Conservation (phyloP, 345 rosid genomes). For the Conringia planisiliqua region DNA sequence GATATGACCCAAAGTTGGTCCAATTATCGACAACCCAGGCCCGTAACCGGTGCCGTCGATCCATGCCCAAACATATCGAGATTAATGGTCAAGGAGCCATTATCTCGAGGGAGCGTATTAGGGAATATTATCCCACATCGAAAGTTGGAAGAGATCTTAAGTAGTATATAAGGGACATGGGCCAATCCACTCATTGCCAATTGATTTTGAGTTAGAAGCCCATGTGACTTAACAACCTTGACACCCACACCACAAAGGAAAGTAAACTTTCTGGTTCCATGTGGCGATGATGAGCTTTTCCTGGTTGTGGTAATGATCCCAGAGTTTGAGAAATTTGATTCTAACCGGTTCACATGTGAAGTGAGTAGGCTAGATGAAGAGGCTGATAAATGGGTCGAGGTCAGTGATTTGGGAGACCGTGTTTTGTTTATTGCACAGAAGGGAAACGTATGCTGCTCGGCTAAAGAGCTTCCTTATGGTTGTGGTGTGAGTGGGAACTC, state of each 20-base stretch:
- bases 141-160: too few species aligned
- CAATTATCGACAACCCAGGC: too few species aligned
- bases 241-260: not conserved
- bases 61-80: too few species aligned
- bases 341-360: not conserved
- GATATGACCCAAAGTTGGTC: too few species aligned
- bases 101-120: too few species aligned
- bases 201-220: too few species aligned
- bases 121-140: too few species aligned
- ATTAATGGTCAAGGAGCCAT: too few species aligned
- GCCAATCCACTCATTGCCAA: too few species aligned
- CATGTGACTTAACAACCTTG: too few species aligned
- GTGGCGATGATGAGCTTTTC: constrained; percentile 4
- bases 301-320: not conserved
- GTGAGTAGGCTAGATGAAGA: not conserved
- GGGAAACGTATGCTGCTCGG: not conserved
- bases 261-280: not conserved
- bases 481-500: constrained; percentile 10
- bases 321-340: not conserved
- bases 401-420: not conserved
- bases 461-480: constrained; percentile 1
- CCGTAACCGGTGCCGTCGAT: too few species aligned
- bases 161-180: too few species aligned
- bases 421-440: not conserved
- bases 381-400: constrained; percentile 1